phyloP scores from a whole-genome alignment of 164 flowering plant species.

The Vitis cinerea region DNA sequence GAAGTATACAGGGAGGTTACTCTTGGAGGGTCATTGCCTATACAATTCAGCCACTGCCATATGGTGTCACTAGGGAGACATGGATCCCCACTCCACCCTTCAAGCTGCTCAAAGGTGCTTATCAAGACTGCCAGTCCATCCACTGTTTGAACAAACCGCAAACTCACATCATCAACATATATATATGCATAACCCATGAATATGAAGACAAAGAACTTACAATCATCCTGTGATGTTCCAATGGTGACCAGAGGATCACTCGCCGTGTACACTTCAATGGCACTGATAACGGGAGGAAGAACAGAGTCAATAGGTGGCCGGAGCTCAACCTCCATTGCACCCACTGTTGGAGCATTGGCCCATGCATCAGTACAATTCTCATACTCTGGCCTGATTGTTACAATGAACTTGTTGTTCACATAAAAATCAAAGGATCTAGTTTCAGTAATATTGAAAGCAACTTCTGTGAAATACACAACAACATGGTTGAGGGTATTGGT shows the following conservation, averaged over 20 bases:
- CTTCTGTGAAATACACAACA: conserved; percentile 13
- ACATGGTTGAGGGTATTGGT: conserved; percentile 1
- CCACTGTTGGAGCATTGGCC: not conserved
- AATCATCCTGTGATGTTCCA: conserved; percentile 9
- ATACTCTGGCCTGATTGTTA: conserved; percentile 1
- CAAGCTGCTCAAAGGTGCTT: conserved; percentile 6
- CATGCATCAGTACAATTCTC: conserved; percentile 5
- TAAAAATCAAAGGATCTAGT: conserved; percentile 5
- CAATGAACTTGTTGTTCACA: not conserved
- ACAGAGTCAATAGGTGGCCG: not conserved
- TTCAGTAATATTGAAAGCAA: not conserved
- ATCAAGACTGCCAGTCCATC: conserved; percentile 4
- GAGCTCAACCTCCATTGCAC: not conserved
- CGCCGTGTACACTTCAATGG: conserved; percentile 14
- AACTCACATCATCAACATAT: not conserved
- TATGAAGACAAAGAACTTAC: not conserved
- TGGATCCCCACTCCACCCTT: conserved; percentile 15
- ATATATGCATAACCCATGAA: not conserved
- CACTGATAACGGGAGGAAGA: conserved; percentile 8
- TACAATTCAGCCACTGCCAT: conserved; percentile 11
- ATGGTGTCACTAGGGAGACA: conserved; percentile 8
- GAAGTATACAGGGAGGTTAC: conserved; percentile 6
- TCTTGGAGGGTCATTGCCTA: conserved; percentile 1
- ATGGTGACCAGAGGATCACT: conserved; percentile 1
- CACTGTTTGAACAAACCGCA: not conserved